Conservation (phyloP, 768 basidiomycete genomes). For the Tylopilus vinaceipallidus region DNA sequence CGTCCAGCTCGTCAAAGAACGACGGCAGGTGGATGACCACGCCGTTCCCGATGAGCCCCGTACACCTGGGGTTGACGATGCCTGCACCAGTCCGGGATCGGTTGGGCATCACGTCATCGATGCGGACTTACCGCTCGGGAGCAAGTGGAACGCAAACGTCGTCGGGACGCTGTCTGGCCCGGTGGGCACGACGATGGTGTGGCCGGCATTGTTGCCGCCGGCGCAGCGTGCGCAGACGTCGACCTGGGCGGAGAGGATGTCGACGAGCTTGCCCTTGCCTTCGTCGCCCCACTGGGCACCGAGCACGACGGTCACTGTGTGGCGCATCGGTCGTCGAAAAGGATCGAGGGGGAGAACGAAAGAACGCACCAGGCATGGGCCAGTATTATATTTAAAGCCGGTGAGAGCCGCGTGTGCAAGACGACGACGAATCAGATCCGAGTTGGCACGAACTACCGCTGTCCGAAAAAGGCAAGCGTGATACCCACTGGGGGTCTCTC, state of each 20-base stretch:
- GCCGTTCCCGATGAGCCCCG: constrained; percentile 87
- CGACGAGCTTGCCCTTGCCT: constrained; percentile 94
- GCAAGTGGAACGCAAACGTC: constrained; percentile 92
- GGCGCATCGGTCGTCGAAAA: constrained; percentile 6
- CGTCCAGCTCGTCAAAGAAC: constrained; percentile 91
- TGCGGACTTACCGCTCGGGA: constrained; percentile 73
- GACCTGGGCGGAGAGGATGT: constrained; percentile 85
- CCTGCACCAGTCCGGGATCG: constrained; percentile 6
- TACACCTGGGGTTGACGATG: constrained; percentile 51
- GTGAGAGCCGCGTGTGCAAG: constrained; percentile 14
- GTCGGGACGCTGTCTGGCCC: constrained; percentile 69
- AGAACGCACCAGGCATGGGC: constrained; percentile 28
- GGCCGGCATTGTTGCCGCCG: constrained; percentile 98
- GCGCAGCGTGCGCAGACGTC: constrained; percentile 97
- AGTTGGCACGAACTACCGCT: background rate
- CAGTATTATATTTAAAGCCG: constrained; percentile 3
- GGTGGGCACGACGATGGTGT: constrained; percentile 88
- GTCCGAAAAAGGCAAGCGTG: constrained; percentile 20
- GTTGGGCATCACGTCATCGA: background rate
- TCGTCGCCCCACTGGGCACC: constrained; percentile 94
- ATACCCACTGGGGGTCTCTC: too few species aligned
- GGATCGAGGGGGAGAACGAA: too few species aligned
- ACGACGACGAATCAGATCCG: background rate
- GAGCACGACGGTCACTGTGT: constrained; percentile 67
- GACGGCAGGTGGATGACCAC: constrained; percentile 97